Evolutionary conservation across 176 grass and related monocot genomes (phyloP).

Genomic region (Chloris gayana): DNA sequence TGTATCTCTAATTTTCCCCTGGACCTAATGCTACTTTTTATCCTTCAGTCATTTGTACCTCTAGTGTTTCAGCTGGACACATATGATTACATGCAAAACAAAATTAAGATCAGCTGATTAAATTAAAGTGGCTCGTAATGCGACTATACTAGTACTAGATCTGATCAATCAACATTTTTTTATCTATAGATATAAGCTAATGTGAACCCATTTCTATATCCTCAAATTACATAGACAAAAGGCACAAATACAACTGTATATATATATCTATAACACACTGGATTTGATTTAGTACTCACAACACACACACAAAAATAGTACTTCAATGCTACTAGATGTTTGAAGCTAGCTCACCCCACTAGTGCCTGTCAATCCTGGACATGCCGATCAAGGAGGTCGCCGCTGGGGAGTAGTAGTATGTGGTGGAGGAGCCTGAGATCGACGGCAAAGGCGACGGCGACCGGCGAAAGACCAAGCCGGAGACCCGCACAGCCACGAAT

Average conservation of each 20-base stretch:
- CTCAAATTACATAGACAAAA: neutral
- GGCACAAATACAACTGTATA: neutral
- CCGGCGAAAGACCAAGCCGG: conserved; percentile 36
- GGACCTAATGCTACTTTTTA: no score
- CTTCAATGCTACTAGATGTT: neutral
- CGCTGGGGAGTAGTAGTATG: conserved; percentile 48
- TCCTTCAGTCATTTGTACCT: no score
- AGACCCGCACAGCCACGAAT: conserved; percentile 42
- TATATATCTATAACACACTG: neutral
- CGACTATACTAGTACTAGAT: conserved; percentile 19
- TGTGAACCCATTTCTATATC: neutral
- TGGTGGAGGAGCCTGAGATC: conserved; percentile 3
- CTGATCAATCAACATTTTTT: neutral
- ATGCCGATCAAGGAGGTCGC: conserved; percentile 49
- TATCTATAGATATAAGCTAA: neutral
- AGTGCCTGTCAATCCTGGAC: conserved; percentile 56
- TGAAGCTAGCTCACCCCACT: neutral
- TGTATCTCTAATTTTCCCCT: no score
- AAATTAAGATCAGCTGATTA: no score
- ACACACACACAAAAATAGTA: neutral
- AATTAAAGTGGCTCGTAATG: neutral
- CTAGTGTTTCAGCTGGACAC: no score
- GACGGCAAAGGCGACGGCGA: neutral
- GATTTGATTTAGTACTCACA: conserved; percentile 13
- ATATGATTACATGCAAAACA: no score